Conservation (phyloP, 805 yeast genomes). For the Teunomyces barrocoloradensis region DNA sequence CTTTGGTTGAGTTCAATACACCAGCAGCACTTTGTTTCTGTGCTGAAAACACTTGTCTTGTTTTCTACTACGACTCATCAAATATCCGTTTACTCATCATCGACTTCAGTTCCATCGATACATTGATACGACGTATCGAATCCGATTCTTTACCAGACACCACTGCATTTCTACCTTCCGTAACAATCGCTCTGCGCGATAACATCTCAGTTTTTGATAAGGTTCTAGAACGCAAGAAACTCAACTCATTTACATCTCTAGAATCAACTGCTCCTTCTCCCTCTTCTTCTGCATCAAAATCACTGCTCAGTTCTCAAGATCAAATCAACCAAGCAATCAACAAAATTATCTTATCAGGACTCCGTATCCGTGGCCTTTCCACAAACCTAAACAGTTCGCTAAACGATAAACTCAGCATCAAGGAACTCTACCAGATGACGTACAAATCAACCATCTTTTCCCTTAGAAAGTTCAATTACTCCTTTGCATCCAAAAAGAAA, state of each 20-base stretch:
- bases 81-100: conserved; percentile 15
- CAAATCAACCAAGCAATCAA: conserved; percentile 33
- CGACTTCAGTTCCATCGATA: conserved; percentile 14
- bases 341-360: conserved; percentile 38
- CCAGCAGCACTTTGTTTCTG: conserved; percentile 7
- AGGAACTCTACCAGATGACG: conserved; percentile 43
- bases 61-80: conserved; percentile 22
- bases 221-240: conserved; percentile 28
- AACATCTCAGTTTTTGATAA: conserved; percentile 31
- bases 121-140: neutral
- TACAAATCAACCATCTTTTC: conserved; percentile 38
- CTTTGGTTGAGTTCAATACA: conserved; percentile 8
- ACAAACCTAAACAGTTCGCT: conserved; percentile 16
- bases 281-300: neutral
- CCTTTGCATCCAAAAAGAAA: conserved; percentile 14
- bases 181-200: neutral
- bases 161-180: neutral
- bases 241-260: neutral
- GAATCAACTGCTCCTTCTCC: conserved; percentile 13
- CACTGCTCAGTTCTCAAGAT: conserved; percentile 15
- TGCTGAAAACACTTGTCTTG: conserved; percentile 15
- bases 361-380: conserved; percentile 40
- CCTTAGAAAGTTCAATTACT: conserved; percentile 34
- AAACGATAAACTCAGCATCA: conserved; percentile 35
- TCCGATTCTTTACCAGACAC: conserved; percentile 1